phyloP scores from a whole-genome alignment of 768 basidiomycete species.

The Suillus lakei region DNA sequence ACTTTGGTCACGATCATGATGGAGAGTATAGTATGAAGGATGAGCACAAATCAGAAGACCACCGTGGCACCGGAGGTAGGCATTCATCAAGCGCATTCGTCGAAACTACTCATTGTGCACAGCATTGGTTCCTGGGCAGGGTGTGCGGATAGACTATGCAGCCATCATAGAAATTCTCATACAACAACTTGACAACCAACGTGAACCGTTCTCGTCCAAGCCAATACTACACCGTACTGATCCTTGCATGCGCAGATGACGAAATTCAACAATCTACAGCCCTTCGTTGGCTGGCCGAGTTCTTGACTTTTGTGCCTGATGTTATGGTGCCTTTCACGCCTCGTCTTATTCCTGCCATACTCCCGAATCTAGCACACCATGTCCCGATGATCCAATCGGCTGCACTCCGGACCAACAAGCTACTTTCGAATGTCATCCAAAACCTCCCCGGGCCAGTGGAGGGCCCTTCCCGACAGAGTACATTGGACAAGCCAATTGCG shows the following conservation, averaged over 20 bases:
- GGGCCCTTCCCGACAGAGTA: constrained; percentile 27
- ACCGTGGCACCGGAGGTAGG: constrained; percentile 70
- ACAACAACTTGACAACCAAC: constrained; percentile 81
- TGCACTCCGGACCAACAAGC: constrained; percentile 85
- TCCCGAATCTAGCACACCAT: constrained; percentile 94
- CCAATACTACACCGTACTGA: constrained; percentile 6
- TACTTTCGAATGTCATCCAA: constrained; percentile 85
- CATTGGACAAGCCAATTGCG: constrained; percentile 37
- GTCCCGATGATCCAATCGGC: constrained; percentile 86
- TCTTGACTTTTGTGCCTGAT: constrained; percentile 84
- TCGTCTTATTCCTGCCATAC: constrained; percentile 87
- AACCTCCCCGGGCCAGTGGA: constrained; percentile 78
- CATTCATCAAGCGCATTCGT: background rate
- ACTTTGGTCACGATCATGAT: constrained; percentile 41
- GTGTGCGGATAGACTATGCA: constrained; percentile 87
- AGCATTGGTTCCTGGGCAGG: constrained; percentile 95
- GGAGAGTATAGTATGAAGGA: constrained; percentile 47
- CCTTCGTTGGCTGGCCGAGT: constrained; percentile 91
- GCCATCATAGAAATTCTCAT: constrained; percentile 94
- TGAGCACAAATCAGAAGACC: constrained; percentile 55
- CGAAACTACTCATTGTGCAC: constrained; percentile 14
- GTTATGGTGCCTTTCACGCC: constrained; percentile 96
- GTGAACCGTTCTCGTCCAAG: constrained; percentile 49
- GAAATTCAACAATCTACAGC: constrained; percentile 95
- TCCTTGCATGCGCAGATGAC: constrained; percentile 54